These are phyloP conservation scores for Zychaea mexicana DNA, from an alignment of 371 early-diverging fungal species.

Conservation along the genomic window DNA sequence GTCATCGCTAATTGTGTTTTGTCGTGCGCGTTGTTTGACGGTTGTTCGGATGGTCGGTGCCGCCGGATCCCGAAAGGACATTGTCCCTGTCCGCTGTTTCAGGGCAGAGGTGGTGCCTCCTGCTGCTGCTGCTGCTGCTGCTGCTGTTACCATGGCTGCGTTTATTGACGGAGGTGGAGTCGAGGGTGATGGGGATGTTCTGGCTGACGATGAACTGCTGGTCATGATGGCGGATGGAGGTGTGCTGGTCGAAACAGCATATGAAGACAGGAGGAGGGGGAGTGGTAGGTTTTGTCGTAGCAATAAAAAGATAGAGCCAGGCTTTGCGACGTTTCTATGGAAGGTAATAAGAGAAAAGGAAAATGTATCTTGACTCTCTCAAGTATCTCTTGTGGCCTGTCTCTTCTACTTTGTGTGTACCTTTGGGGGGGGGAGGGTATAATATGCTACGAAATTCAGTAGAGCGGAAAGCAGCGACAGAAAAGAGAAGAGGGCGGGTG, in stretches of 20 bases:
- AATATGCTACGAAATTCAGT: background rate
- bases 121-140: slow-evolving; percentile 1
- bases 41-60: slow-evolving; percentile 2
- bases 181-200: slow-evolving; percentile 11
- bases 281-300: background rate
- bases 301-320: background rate
- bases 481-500: background rate
- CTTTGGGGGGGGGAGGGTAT: background rate
- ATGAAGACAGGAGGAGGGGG: background rate
- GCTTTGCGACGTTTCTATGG: background rate
- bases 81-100: slow-evolving; percentile 11
- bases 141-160: background rate
- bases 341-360: background rate
- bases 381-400: too few relatives aligned
- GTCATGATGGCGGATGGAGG: slow-evolving; percentile 9
- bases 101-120: slow-evolving; percentile 11
- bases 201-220: slow-evolving; percentile 15
- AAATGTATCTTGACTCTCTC: too few relatives aligned
- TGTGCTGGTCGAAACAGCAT: background rate
- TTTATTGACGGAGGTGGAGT: slow-evolving; percentile 16
- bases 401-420: too few relatives aligned
- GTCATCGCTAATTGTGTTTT: slow-evolving; percentile 18
- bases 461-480: background rate
- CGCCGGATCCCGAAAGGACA: slow-evolving; percentile 2
- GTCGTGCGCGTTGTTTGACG: background rate